Conservation (phyloP, 116 monocot species). For the Phalaenopsis hybrid region DNA sequence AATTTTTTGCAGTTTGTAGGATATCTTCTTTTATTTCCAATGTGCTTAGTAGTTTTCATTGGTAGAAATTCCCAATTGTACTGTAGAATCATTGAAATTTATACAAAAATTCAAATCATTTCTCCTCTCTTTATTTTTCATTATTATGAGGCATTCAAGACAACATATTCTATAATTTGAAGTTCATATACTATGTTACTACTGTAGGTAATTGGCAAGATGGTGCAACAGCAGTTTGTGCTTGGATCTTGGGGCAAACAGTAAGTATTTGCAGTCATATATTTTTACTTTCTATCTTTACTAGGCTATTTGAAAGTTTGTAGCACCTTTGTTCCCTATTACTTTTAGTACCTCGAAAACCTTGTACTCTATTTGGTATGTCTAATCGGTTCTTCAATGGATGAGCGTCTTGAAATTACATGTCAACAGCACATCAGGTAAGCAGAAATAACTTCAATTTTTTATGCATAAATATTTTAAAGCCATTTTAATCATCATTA, state of each 20-base stretch:
- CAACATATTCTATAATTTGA: neutral
- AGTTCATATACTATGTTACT: conserved; percentile 7
- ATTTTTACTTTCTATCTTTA: neutral
- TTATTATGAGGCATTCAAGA: neutral
- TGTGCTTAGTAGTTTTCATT: no score
- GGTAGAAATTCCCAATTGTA: no score
- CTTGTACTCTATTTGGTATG: neutral
- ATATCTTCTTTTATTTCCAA: no score
- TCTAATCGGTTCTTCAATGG: neutral
- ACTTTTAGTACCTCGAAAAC: neutral
- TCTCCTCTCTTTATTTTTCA: neutral
- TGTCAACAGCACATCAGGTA: neutral
- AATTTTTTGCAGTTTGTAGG: no score
- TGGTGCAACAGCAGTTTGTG: conserved; percentile 92
- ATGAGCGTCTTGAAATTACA: neutral
- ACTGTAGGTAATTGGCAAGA: conserved; percentile 75
- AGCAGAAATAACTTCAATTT: neutral
- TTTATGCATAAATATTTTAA: neutral
- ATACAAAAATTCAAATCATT: no score
- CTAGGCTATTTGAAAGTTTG: neutral
- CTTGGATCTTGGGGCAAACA: conserved; percentile 70
- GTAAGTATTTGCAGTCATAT: conserved; percentile 23
- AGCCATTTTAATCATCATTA: neutral
- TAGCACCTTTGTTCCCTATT: neutral
- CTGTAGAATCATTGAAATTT: no score